phyloP scores from a whole-genome alignment of 2,329 filamentous ascomycete species.

The Trichoderma polysporum region DNA sequence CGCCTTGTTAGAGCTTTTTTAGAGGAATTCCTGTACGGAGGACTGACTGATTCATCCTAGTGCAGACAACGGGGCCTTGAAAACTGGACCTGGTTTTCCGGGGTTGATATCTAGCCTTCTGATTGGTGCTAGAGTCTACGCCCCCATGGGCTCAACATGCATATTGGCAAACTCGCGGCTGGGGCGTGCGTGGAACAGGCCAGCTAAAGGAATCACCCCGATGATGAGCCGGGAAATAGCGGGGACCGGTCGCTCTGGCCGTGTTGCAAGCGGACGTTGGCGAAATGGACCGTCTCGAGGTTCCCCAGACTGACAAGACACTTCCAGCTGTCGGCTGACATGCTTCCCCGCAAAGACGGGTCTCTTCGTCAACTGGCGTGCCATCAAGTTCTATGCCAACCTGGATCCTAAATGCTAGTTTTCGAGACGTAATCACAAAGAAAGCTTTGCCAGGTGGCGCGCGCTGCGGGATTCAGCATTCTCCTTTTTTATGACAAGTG shows the following conservation, averaged over 20 bases:
- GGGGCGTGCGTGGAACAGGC: constrained; percentile 15
- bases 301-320: constrained; percentile 19
- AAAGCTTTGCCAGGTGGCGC: not conserved
- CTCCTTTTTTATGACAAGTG: not conserved
- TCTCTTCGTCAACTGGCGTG: not conserved
- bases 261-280: constrained; percentile 9
- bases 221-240: constrained; percentile 16
- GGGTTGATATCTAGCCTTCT: not conserved
- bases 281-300: constrained; percentile 4
- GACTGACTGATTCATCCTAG: constrained; percentile 15
- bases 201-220: constrained; percentile 14
- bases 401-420: not conserved
- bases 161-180: not conserved
- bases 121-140: constrained; percentile 1
- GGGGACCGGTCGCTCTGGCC: constrained; percentile 2
- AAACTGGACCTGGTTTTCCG: constrained; percentile 19
- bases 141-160: not conserved
- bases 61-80: constrained; percentile 5
- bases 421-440: constrained; percentile 15
- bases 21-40: constrained; percentile 7
- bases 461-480: not conserved
- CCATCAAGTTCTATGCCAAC: not conserved
- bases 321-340: constrained; percentile 16
- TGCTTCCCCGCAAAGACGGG: constrained; percentile 21
- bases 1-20: constrained; percentile 1